phyloP scores from a whole-genome alignment of 768 basidiomycete species.

The Hygrocybe punicea region DNA sequence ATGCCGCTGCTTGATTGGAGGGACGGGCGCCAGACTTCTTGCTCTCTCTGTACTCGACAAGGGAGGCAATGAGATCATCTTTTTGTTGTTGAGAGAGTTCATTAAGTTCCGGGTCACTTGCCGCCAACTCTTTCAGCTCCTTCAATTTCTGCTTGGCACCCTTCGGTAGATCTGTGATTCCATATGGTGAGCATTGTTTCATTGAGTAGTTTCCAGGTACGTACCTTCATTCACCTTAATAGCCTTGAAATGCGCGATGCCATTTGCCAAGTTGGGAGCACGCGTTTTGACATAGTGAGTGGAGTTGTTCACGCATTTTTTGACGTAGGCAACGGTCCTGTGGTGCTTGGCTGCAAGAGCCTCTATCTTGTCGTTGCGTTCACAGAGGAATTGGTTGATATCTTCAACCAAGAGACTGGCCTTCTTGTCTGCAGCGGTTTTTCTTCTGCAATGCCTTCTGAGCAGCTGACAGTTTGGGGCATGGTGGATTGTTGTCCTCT shows the following conservation, averaged over 20 bases:
- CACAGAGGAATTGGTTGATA: background rate
- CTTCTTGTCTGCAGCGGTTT: no score
- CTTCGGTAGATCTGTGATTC: background rate
- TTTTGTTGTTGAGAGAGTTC: background rate
- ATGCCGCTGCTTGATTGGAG: background rate
- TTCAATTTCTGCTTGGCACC: no score
- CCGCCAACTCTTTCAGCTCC: background rate
- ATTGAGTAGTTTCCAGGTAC: no score
- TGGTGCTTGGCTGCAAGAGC: background rate
- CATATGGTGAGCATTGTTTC: no score
- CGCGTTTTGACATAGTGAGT: background rate
- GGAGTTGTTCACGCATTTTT: background rate
- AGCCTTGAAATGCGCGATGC: constrained; percentile 1
- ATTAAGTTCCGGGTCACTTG: background rate
- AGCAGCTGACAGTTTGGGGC: no score
- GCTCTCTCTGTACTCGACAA: background rate
- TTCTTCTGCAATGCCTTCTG: no score
- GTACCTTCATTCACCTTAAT: background rate
- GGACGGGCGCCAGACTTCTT: background rate
- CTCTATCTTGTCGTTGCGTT: background rate
- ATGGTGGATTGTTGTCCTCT: no score
- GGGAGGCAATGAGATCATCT: background rate
- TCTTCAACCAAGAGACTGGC: background rate
- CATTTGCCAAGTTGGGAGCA: constrained; percentile 1
- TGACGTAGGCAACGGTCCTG: background rate